Percentiles rank a stretch among this genome's conserved stretches.
Conservation (phyloP, 83 land plant species). For the Picea abies region DNA sequence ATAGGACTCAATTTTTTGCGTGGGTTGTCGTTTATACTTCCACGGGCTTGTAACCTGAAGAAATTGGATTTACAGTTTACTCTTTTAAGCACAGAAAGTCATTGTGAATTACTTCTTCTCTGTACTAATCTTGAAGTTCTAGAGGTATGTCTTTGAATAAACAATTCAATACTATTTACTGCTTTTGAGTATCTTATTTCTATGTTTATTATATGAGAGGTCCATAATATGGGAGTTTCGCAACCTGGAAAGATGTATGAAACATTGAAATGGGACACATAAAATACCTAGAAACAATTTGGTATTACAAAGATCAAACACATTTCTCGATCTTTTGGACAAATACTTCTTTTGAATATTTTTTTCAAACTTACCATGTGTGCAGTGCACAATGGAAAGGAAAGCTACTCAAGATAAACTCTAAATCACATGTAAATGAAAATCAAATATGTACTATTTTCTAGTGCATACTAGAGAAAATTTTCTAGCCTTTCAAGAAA, state of each 20-base stretch:
- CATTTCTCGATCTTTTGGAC: background rate
- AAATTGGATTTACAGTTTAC: constrained; percentile 71
- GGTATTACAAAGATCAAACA: background rate
- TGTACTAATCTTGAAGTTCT: constrained; percentile 81
- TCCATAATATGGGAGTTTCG: background rate
- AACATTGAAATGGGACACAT: background rate
- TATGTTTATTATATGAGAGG: background rate
- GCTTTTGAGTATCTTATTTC: background rate
- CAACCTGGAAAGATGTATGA: background rate
- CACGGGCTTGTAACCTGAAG: constrained; percentile 51
- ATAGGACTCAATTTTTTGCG: constrained; percentile 4
- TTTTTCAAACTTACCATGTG: background rate
- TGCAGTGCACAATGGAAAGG: background rate
- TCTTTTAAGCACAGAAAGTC: constrained; percentile 64
- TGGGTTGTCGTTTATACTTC: constrained; percentile 54
- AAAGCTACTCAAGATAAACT: no score
- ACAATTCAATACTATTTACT: background rate
- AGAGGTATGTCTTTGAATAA: constrained; percentile 43
- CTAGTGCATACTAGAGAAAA: constrained; percentile 55
- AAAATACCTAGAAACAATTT: background rate
- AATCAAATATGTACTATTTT: background rate
- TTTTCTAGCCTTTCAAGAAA: no score
- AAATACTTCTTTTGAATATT: background rate
- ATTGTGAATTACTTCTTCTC: constrained; percentile 58
- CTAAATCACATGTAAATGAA: no score